phyloP scores from a whole-genome alignment of 192 early-diverging fungal genomes.

The Podila verticillata region DNA sequence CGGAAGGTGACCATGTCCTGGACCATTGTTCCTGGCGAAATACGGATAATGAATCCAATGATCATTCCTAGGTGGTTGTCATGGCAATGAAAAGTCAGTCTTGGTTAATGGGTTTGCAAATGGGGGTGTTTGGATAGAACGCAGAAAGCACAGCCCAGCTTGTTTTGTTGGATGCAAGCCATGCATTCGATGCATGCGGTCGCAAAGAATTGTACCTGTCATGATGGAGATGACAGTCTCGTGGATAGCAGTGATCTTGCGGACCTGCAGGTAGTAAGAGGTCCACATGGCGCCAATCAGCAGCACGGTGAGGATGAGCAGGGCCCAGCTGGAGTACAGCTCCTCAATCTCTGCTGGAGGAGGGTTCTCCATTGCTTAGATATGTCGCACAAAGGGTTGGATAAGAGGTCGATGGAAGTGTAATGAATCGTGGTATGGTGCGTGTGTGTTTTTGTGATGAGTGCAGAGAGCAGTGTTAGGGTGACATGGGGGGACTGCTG shows the following conservation, averaged over 20 bases:
- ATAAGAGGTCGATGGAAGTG: not conserved
- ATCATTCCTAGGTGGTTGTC: constrained; percentile 62
- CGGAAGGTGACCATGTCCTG: constrained; percentile 91
- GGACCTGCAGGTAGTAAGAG: constrained; percentile 89
- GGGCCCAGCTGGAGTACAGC: constrained; percentile 79
- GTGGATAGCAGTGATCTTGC: constrained; percentile 90
- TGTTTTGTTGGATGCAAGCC: not conserved
- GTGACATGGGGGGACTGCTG: no score
- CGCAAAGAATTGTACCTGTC: constrained; percentile 65
- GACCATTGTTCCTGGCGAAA: constrained; percentile 65
- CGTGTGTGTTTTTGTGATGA: not conserved
- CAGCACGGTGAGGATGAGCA: constrained; percentile 87
- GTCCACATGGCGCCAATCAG: constrained; percentile 87
- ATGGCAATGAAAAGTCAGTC: not conserved
- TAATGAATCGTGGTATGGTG: not conserved
- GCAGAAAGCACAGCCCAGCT: not conserved
- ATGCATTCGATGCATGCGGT: not conserved
- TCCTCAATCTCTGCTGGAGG: constrained; percentile 68
- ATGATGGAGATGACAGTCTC: constrained; percentile 96
- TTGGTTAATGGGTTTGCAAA: not conserved
- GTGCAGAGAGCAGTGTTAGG: not conserved
- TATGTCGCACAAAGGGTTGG: not conserved
- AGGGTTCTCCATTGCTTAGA: constrained; percentile 2
- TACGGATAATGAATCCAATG: constrained; percentile 71
- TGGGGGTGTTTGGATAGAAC: not conserved